These are phyloP conservation scores for Leishmania arabica DNA, from an alignment of 208 protist species.

Conservation along the genomic window DNA sequence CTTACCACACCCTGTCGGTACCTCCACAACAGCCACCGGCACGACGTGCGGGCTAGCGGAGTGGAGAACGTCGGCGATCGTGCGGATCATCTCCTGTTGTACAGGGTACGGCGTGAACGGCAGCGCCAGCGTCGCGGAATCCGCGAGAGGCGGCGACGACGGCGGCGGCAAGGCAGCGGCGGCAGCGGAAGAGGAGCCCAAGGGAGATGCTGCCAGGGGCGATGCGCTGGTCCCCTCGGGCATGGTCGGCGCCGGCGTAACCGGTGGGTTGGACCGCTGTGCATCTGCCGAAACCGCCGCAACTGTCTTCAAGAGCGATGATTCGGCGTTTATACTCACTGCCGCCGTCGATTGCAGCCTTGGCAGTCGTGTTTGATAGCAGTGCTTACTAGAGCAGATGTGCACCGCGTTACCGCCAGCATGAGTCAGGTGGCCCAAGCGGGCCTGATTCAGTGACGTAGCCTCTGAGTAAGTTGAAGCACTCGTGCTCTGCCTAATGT, in stretches of 20 bases:
- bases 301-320: background rate
- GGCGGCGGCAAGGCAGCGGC: background rate
- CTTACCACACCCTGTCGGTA: conserved; percentile 98
- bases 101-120: conserved; percentile 83
- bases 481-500: background rate
- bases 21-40: conserved; percentile 85
- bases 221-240: background rate
- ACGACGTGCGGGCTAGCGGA: conserved; percentile 31
- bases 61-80: conserved; percentile 46
- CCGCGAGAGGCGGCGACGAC: background rate
- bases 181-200: background rate
- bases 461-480: background rate
- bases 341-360: conserved; percentile 1
- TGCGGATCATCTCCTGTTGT: conserved; percentile 90
- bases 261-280: background rate
- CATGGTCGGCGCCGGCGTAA: background rate
- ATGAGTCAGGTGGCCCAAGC: background rate
- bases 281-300: background rate
- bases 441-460: background rate
- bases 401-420: background rate
- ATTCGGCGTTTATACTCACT: background rate
- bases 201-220: background rate
- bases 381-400: background rate
- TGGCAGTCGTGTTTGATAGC: conserved; percentile 3
- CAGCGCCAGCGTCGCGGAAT: conserved; percentile 33